Conservation (phyloP, 2,329 filamentous ascomycete species). For the Penicillium sp. region DNA sequence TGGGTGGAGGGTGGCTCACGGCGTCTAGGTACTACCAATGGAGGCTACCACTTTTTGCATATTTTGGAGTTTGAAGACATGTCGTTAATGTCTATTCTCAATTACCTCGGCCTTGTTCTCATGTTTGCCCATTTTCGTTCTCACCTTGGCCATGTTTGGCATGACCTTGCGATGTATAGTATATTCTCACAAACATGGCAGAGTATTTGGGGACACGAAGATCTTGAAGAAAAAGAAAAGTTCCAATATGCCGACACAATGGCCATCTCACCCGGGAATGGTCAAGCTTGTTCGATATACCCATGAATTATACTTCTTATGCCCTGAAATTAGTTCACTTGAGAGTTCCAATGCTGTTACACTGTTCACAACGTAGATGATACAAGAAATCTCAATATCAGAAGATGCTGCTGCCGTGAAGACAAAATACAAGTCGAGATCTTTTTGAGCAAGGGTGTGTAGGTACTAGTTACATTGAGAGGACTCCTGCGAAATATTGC, state of each 20-base stretch:
- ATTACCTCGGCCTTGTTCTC: slow-evolving; percentile 14
- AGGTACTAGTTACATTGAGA: neutral
- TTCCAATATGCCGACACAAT: slow-evolving; percentile 15
- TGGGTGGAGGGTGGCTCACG: slow-evolving; percentile 24
- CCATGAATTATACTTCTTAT: slow-evolving; percentile 25
- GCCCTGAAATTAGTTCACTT: no score
- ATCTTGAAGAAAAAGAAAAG: slow-evolving; percentile 12
- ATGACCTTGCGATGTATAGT: slow-evolving; percentile 22
- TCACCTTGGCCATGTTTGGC: slow-evolving; percentile 7
- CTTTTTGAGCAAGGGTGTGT: neutral
- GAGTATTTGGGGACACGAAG: slow-evolving; percentile 4
- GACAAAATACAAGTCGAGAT: no score
- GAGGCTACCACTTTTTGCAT: slow-evolving; percentile 30
- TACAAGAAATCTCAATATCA: no score
- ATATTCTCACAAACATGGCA: slow-evolving; percentile 12
- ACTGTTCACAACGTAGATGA: no score
- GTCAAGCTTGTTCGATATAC: slow-evolving; percentile 34
- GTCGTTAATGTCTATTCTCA: slow-evolving; percentile 14
- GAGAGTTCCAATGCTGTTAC: no score
- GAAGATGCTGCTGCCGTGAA: no score
- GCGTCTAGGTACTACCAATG: slow-evolving; percentile 33
- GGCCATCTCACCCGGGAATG: slow-evolving; percentile 13
- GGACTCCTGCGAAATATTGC: neutral
- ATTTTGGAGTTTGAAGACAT: slow-evolving; percentile 25
- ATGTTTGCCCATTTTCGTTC: slow-evolving; percentile 9